Base-by-base conservation (phyloP, 192 early-diverging fungal genomes). In the Pilobolus umbonatus region DNA sequence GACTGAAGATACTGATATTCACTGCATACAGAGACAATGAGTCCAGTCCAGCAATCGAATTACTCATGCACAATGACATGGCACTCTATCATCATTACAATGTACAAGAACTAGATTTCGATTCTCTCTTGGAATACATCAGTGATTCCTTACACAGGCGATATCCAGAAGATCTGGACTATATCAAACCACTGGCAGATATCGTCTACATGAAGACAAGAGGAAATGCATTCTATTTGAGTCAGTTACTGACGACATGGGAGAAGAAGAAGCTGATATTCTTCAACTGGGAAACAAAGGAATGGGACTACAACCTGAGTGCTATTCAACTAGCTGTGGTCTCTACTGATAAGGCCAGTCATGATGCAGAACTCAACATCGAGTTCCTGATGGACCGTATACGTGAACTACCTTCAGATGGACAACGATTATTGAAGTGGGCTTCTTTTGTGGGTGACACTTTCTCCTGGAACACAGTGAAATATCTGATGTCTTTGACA, bases 231-330 rank as follows among this genome's bases (percentile, higher is more conserved):
- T 62, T 69, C 42, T 69, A 69, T 26, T 54, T 49, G 11, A 38
- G 52, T 5, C 67, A 69, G 25, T 26, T 69, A 7, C 39, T 69
- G 10, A 31, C 40, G 10, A 46, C 60, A 2, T 45, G 62, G 46
- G 56, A 57, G 21, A 69, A 63, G 47, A 62, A 69, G 47, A 57
- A 62, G 9, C 39, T 69, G 6, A 69, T 69, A 14, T 69, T 63
- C 29, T 69, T 69, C 42, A 45, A 69, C 42, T 69, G 67, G 67
- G 53, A 62, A n/a, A 55, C 57, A 34, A 69, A 69, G 3, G 39
- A 63, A 48, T 69, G 67, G 67, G 67, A 61, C 15, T 69, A 58
- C 25, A 60, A 69, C 35, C 8, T 62, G 4, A 34, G 19, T 22
- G 60, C 47, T n/a, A 63, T 69, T 11, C 45, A 69, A 25, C 44